These are phyloP conservation scores for Alternaria metachromatica DNA, from an alignment of 2,329 filamentous ascomycete species.

Conservation along the genomic window DNA sequence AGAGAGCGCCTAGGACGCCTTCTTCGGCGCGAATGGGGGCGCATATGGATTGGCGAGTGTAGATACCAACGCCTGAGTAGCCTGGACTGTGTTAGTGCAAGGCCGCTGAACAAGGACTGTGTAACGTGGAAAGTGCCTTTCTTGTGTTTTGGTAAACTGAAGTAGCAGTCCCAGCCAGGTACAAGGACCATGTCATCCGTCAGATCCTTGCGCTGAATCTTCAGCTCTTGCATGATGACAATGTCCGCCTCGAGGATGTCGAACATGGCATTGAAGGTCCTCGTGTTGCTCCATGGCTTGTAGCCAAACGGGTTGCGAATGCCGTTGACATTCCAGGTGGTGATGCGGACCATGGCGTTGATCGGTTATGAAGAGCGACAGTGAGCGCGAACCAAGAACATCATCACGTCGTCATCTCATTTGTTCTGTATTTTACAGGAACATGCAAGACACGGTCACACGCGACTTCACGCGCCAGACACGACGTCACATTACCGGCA, in stretches of 20 bases:
- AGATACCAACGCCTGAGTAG: constrained; percentile 94
- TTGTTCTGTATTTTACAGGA: not conserved
- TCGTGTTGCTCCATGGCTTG: constrained; percentile 58
- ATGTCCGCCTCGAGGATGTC: constrained; percentile 91
- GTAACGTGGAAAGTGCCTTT: constrained; percentile 67
- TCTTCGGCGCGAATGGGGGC: constrained; percentile 90
- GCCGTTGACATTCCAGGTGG: constrained; percentile 63
- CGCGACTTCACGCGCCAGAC: constrained; percentile 13
- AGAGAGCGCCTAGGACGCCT: constrained; percentile 84
- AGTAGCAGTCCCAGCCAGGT: constrained; percentile 94
- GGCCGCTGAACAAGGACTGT: not conserved
- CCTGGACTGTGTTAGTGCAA: constrained; percentile 59
- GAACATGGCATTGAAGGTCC: constrained; percentile 76
- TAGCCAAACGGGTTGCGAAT: constrained; percentile 63
- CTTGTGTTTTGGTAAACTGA: constrained; percentile 90
- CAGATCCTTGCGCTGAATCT: constrained; percentile 92
- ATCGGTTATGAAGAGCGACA: constrained; percentile 9
- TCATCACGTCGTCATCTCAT: constrained; percentile 9
- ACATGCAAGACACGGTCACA: constrained; percentile 11
- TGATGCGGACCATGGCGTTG: constrained; percentile 72
- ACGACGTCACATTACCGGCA: constrained; percentile 34
- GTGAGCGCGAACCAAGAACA: constrained; percentile 5
- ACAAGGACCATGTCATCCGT: constrained; percentile 95
- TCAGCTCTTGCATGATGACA: constrained; percentile 92
- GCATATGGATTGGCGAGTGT: constrained; percentile 86